Percentiles rank a stretch among this genome's conserved stretches.
phyloP scores from a whole-genome alignment of 2,329 filamentous ascomycete genomes.

The Phaeophleospora eucalypticola region DNA sequence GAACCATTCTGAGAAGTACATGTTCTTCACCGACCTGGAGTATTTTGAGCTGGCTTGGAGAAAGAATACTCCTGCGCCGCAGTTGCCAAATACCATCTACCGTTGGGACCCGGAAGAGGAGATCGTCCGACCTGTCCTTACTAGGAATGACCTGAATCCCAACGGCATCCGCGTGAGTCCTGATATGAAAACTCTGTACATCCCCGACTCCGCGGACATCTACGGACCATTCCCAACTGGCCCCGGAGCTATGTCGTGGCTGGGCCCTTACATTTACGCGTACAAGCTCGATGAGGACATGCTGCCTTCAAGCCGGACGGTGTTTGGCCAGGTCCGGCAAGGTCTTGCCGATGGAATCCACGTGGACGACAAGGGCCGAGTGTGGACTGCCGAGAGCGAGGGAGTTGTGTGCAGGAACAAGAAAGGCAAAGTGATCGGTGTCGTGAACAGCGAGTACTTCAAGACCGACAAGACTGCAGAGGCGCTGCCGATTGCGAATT shows the following conservation, averaged over 20 bases:
- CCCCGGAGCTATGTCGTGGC: not conserved
- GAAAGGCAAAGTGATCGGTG: conserved; percentile 17
- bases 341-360: conserved; percentile 19
- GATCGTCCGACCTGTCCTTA: not conserved
- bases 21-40: not conserved
- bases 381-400: conserved; percentile 21
- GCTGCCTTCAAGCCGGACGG: conserved; percentile 11
- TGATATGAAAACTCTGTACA: not conserved
- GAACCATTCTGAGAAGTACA: not conserved
- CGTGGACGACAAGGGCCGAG: conserved; percentile 18
- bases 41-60: not conserved
- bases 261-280: conserved; percentile 5
- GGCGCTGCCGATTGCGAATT: conserved; percentile 10
- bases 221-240: not conserved
- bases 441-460: conserved; percentile 16
- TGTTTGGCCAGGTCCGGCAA: conserved; percentile 12
- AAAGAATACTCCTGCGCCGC: not conserved
- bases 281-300: conserved; percentile 14
- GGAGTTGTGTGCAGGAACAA: conserved; percentile 19
- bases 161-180: not conserved
- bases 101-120: not conserved
- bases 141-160: too few species aligned
- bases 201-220: not conserved
- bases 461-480: not conserved
- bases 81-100: not conserved